Base-by-base conservation (phyloP, 2,329 filamentous ascomycete genomes). In the Sarocladium brachiariae region DNA sequence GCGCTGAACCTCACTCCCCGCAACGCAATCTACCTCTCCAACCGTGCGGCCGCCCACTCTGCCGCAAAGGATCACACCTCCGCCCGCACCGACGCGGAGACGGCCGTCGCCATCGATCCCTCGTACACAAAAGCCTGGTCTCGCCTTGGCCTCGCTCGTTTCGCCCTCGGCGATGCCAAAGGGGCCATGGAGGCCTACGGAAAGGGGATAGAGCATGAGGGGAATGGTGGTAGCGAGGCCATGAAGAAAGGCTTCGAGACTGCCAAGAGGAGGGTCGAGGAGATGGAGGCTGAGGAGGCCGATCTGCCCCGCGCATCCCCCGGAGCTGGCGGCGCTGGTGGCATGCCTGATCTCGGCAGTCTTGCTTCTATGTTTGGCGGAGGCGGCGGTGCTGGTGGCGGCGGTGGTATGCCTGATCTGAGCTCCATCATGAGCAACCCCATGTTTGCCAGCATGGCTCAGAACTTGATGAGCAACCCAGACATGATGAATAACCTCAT, bases 171-270 rank as follows among this genome's bases (percentile, higher is more conserved):
- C 30, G 92, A 99, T 63, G 86, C 89, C 51, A 84, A 86, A 70
- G 93, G 89, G 47, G 86, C 87, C 56, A 95, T 96, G 85, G 91
- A 97, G 61, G 93, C 93, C 16, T 99, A 99, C 71, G 75, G 85
- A 69, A 81, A 88, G 67, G 93, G 93, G 50, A 97, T 99, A 64
- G 88, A 96, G 65, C 81, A 89, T 56, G 93, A 99, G 70, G 92
- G 93, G 49, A 93, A 84, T 63, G 93, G 93, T 50, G 93, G 93
- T 54, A 95, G 88, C 59, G 91, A 97, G 14, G 90, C 92, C 54
- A 97, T 97, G 93, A 92, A 90, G 77, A 95, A 92, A 72, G 93
- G 93, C 18, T 93, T 81, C 65, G 91, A 97, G 79, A 97, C 93
- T 14, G 92, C 91, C 50, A 93, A 87, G 78, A 83, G 83, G 62